These are phyloP conservation scores for Knufia petricola DNA, from an alignment of 2,329 filamentous ascomycete species.

Conservation along the genomic window DNA sequence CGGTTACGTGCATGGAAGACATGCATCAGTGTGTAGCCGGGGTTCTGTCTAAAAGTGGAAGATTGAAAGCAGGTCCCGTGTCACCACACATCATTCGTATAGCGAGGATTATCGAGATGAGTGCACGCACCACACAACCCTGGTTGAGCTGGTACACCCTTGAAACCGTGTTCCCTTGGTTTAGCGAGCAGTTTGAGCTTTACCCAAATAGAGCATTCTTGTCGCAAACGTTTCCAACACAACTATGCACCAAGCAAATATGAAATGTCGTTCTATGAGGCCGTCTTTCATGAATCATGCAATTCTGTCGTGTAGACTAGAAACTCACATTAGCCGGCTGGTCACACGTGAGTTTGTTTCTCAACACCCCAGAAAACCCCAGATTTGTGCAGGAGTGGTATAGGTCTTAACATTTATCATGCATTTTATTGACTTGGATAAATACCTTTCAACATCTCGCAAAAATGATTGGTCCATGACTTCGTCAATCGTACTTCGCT, in stretches of 20 bases:
- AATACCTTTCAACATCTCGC: conserved; percentile 4
- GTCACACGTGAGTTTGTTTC: background rate
- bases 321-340: background rate
- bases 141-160: background rate
- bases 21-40: conserved; percentile 9
- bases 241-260: background rate
- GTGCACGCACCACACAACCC: background rate
- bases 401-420: conserved; percentile 6
- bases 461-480: conserved; percentile 8
- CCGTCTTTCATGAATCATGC: background rate
- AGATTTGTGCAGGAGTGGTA: background rate
- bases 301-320: background rate
- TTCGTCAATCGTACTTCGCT: conserved; percentile 7
- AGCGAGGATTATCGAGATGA: background rate
- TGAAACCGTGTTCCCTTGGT: background rate
- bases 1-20: conserved; percentile 10
- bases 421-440: conserved; percentile 7
- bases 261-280: background rate
- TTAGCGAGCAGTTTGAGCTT: background rate
- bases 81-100: background rate
- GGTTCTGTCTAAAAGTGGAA: conserved; percentile 4
- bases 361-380: background rate
- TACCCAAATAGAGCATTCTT: background rate
- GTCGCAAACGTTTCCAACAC: background rate
- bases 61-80: conserved; percentile 2